These are phyloP conservation scores for Thecaphora thlaspeos DNA, from an alignment of 1,284 basidiomycete species.

Conservation along the genomic window DNA sequence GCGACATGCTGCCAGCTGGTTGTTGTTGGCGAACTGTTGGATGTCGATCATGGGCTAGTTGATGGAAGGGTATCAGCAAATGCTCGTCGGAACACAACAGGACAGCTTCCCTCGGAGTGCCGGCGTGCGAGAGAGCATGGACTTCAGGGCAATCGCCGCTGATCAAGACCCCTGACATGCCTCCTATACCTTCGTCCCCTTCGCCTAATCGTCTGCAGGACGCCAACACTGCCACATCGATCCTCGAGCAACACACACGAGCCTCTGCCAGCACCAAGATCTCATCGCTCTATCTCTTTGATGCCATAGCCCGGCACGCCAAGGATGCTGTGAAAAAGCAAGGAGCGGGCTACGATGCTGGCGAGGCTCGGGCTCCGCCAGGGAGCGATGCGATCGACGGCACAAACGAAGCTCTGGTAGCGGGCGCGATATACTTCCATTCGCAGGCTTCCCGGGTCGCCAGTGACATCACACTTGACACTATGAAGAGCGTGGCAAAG, in stretches of 20 bases:
- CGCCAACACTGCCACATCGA: constrained; percentile 3
- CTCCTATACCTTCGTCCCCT: no score
- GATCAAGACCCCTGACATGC: background rate
- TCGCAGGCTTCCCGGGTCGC: constrained; percentile 14
- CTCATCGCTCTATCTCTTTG: constrained; percentile 41
- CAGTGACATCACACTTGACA: constrained; percentile 19
- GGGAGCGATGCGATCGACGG: constrained; percentile 1
- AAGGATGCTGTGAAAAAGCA: constrained; percentile 26
- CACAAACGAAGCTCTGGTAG: constrained; percentile 10
- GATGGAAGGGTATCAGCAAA: no score
- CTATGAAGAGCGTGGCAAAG: constrained; percentile 9
- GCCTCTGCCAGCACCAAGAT: constrained; percentile 22
- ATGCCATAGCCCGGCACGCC: constrained; percentile 37
- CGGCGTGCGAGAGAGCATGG: no score
- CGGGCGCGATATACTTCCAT: constrained; percentile 20
- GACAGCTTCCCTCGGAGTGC: no score
- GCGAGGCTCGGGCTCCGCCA: constrained; percentile 2
- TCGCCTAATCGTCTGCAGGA: background rate
- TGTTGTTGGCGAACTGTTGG: no score
- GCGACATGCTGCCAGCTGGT: no score
- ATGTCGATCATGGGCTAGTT: no score
- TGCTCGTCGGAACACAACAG: no score
- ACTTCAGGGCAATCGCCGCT: no score
- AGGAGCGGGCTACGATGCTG: constrained; percentile 15
- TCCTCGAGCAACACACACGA: constrained; percentile 22